Percentiles rank a stretch among this genome's conserved stretches.
Evolutionary conservation across 1,284 basidiomycete genomes (phyloP).

Genomic region (Ceratobasidium theobromae): DNA sequence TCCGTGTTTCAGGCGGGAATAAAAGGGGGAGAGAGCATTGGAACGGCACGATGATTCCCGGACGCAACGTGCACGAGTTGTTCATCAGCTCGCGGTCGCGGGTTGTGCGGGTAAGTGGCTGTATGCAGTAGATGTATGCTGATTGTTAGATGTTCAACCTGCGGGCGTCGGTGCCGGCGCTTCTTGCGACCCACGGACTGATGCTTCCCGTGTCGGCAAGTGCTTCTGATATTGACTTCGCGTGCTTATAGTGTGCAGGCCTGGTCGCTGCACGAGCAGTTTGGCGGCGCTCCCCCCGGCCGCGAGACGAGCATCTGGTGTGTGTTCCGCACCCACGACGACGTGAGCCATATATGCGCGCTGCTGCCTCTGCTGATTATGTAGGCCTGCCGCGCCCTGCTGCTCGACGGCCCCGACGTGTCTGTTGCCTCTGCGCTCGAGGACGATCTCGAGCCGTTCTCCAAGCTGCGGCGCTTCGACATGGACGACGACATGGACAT

Average conservation of each 20-base stretch:
- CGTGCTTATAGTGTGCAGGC: conserved; percentile 41
- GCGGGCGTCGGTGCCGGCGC: conserved; percentile 46
- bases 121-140: conserved; percentile 27
- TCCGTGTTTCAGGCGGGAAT: too few species aligned
- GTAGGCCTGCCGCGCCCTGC: conserved; percentile 58
- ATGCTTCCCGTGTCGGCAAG: conserved; percentile 41
- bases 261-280: conserved; percentile 50
- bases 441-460: conserved; percentile 58
- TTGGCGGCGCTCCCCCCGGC: conserved; percentile 36
- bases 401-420: conserved; percentile 50
- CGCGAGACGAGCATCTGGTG: conserved; percentile 51
- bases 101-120: conserved; percentile 51
- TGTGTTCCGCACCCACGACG: conserved; percentile 59
- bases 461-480: conserved; percentile 54
- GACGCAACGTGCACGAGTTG: conserved; percentile 44
- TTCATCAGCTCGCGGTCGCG: conserved; percentile 55
- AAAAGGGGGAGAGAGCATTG: too few species aligned
- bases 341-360: conserved; percentile 49
- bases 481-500: conserved; percentile 39
- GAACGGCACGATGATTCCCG: neutral
- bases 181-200: conserved; percentile 37
- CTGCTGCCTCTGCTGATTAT: conserved; percentile 20
- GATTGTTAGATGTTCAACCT: conserved; percentile 44
- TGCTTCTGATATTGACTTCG: neutral
- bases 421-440: conserved; percentile 58